These are phyloP conservation scores for Phytopythium chamaehyphon DNA, from an alignment of 352 stramenopile species.

Conservation along the genomic window DNA sequence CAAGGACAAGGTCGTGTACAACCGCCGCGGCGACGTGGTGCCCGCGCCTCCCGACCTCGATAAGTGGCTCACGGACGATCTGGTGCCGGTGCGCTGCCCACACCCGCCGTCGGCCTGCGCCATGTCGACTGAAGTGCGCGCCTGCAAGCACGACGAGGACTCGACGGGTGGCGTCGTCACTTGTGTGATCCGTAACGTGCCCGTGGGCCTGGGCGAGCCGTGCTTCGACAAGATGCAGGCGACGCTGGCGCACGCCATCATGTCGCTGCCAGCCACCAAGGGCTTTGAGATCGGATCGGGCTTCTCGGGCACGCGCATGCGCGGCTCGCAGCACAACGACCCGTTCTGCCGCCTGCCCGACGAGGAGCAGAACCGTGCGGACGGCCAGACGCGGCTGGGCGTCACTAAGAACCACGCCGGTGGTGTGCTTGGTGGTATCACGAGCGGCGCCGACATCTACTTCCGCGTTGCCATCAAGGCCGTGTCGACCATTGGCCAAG, in stretches of 20 bases:
- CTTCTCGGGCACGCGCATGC: constrained; percentile 95
- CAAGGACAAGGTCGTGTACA: constrained; percentile 89
- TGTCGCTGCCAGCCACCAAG: constrained; percentile 98
- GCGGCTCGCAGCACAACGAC: constrained; percentile 98
- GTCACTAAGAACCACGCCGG: constrained; percentile 89
- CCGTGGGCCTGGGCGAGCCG: constrained; percentile 94
- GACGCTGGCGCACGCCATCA: constrained; percentile 97
- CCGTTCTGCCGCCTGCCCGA: constrained; percentile 82
- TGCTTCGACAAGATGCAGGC: constrained; percentile 99
- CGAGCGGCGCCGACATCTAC: constrained; percentile 97
- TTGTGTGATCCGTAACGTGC: constrained; percentile 96
- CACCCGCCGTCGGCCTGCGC: constrained; percentile 89
- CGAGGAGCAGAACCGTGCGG: constrained; percentile 13
- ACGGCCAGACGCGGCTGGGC: constrained; percentile 44
- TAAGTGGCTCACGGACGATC: constrained; percentile 74
- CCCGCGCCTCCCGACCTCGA: constrained; percentile 44
- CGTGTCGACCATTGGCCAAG: constrained; percentile 96
- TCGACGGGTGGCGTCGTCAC: constrained; percentile 94
- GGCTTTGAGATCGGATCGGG: constrained; percentile 97
- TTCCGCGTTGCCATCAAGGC: constrained; percentile 99
- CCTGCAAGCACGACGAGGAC: constrained; percentile 89
- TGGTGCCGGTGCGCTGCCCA: constrained; percentile 93
- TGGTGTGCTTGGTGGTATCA: constrained; percentile 98
- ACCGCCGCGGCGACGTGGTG: constrained; percentile 70
- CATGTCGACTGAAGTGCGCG: constrained; percentile 95